Evolutionary conservation across 345 rosid species (phyloP).

Genomic region (Rhodamnia argentea): DNA sequence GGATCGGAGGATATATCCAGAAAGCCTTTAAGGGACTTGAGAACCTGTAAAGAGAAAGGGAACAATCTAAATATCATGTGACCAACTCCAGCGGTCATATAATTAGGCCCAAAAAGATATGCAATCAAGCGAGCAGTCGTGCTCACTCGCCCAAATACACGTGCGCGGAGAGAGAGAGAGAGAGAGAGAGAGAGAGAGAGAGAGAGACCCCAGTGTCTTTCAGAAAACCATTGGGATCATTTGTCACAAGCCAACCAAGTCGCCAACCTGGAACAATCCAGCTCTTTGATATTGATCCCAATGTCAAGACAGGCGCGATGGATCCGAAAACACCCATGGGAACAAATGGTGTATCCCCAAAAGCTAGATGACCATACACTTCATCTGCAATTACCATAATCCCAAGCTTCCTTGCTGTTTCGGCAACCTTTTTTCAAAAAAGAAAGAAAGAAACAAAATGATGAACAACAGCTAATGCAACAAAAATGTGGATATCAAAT

Average conservation of each 20-base stretch:
- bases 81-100: background rate
- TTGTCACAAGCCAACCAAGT: slow-evolving; percentile 55
- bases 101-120: background rate
- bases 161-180: background rate
- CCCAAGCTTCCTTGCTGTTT: slow-evolving; percentile 46
- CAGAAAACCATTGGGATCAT: slow-evolving; percentile 47
- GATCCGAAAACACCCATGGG: slow-evolving; percentile 66
- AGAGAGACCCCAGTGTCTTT: slow-evolving; percentile 34
- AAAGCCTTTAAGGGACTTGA: slow-evolving; percentile 20
- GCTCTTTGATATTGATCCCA: slow-evolving; percentile 67
- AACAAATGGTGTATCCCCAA: slow-evolving; percentile 41
- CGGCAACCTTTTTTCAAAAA: slow-evolving; percentile 31
- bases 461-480: background rate
- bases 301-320: slow-evolving; percentile 44
- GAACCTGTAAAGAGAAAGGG: background rate
- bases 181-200: background rate
- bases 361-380: slow-evolving; percentile 42
- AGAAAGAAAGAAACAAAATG: background rate
- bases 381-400: slow-evolving; percentile 70
- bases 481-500: background rate
- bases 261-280: slow-evolving; percentile 88
- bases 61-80: background rate
- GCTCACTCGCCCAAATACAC: background rate
- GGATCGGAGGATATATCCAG: slow-evolving; percentile 28
- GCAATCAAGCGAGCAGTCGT: background rate